Percentiles rank a stretch among this genome's conserved stretches.
Evolutionary conservation across 345 rosid species (phyloP).

Genomic region (Luvunga scandens): DNA sequence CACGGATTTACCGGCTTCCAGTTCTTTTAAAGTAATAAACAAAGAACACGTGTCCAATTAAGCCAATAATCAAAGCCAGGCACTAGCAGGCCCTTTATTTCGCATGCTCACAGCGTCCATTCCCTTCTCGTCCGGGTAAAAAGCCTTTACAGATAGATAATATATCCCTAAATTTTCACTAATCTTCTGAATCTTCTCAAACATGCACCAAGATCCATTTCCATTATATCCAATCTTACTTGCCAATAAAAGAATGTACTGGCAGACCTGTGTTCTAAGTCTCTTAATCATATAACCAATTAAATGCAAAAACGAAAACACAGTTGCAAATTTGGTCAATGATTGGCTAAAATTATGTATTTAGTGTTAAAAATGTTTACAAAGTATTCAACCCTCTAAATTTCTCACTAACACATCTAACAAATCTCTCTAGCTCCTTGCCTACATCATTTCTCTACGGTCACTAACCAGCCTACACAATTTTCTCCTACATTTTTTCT

Average conservation of each 20-base stretch:
- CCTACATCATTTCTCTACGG: conserved; percentile 18
- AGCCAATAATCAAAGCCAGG: not conserved
- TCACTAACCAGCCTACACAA: conserved; percentile 23
- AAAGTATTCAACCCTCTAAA: conserved; percentile 35
- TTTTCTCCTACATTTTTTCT: not conserved
- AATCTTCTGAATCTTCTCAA: not conserved
- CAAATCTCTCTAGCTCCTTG: conserved; percentile 9
- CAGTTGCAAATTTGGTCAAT: not conserved
- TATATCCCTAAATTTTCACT: not conserved
- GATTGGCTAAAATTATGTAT: conserved; percentile 32
- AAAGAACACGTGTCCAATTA: too few species aligned
- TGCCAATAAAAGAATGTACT: not conserved
- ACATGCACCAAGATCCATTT: not conserved
- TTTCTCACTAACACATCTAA: conserved; percentile 18
- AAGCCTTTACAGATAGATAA: not conserved
- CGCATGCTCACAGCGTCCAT: not conserved
- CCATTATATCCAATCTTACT: not conserved
- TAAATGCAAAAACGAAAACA: too few species aligned
- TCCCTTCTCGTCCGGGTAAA: not conserved
- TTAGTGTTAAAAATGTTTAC: conserved; percentile 37
- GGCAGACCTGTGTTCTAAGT: not conserved
- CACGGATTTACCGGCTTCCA: too few species aligned
- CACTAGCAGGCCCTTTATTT: not conserved
- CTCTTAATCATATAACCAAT: not conserved
- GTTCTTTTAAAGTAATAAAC: too few species aligned